phyloP scores from a whole-genome alignment of 306 rosid genomes.

The Glycine latifolia region DNA sequence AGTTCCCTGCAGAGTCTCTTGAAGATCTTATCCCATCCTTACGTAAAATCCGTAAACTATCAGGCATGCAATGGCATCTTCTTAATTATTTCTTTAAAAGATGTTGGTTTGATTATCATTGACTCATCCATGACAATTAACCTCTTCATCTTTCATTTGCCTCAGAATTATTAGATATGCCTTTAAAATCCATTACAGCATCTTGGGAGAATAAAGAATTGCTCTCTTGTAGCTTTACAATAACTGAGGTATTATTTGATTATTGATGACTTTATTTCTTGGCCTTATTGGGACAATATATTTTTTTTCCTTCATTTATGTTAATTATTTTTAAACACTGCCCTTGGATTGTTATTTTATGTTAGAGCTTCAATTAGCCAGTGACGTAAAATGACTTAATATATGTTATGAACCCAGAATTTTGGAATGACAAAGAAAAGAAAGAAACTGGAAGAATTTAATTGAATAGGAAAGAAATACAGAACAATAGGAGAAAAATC shows the following conservation, averaged over 20 bases:
- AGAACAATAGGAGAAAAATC: too few relatives aligned
- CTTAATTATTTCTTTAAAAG: constrained; percentile 19
- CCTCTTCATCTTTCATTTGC: constrained; percentile 31
- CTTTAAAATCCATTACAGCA: constrained; percentile 78
- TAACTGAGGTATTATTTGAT: constrained; percentile 67
- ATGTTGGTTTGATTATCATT: constrained; percentile 17
- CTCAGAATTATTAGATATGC: constrained; percentile 88
- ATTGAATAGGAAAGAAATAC: too few relatives aligned
- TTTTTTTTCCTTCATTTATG: neutral
- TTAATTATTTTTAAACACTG: constrained; percentile 18
- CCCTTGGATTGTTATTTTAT: constrained; percentile 23
- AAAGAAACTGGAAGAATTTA: too few relatives aligned
- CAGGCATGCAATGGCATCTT: constrained; percentile 65
- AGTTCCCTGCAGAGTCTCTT: constrained; percentile 53
- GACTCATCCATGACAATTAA: constrained; percentile 36
- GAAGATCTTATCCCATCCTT: constrained; percentile 76
- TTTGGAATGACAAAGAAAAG: too few relatives aligned
- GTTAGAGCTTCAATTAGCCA: neutral
- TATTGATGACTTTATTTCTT: constrained; percentile 25
- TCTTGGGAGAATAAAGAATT: constrained; percentile 86
- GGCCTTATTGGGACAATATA: constrained; percentile 5
- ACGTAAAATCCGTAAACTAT: constrained; percentile 79
- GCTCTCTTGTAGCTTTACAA: constrained; percentile 64
- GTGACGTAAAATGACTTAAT: neutral
- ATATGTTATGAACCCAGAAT: too few relatives aligned